Evolutionary conservation across 192 early-diverging fungal species (phyloP), one percentile per base, ranked within the genome.

Genomic region (Phycomyces nitens): DNA sequence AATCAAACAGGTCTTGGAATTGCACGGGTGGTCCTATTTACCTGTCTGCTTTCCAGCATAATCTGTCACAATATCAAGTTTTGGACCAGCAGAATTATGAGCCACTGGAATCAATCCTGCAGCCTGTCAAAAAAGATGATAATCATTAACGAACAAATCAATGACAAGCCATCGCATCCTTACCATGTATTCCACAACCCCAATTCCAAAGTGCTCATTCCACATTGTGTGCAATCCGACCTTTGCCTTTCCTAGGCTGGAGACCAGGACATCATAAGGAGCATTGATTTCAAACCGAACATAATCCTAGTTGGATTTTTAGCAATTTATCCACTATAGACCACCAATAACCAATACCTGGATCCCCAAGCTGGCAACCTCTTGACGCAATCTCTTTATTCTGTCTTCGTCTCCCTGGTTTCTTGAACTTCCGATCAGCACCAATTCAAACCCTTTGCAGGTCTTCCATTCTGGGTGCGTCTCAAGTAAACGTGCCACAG

Each of bases 171-270:
- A n/a, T n/a, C n/a, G n/a, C n/a, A n/a, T n/a, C n/a, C 65, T 51
- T 82, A 92, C 93, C 97, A 99, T 97, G 70, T 95, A 97, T 71
- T 99, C 97, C 1, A 99, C 92, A 50, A 98, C 84, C 26, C 91
- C 88, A 62, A 99, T 99, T 5, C 97, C 97, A 82, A 99, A 99
- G 69, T 99, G 97, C 72, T 99, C 97, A 67, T 99, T 90, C 67
- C 82, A 82, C 97, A 99, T 99, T 14, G 96, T 93, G 70, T 98
- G 96, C 14, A 99, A 50, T 5, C 96, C 97, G 53, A 99, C 73
- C 53, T 82, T 79, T 26, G 86, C 80, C 15, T 58, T 64, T 18
- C 77, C 64, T 3, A 97, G 71, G 77, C 88, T 86, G 0, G 69
- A 66, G 29, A 80, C 73, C 3, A 99, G 79, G 15, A 79, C 78